Percentiles rank a stretch among this genome's conserved stretches.
phyloP scores from a whole-genome alignment of 140 eudicot species.

The Anethum foeniculum region DNA sequence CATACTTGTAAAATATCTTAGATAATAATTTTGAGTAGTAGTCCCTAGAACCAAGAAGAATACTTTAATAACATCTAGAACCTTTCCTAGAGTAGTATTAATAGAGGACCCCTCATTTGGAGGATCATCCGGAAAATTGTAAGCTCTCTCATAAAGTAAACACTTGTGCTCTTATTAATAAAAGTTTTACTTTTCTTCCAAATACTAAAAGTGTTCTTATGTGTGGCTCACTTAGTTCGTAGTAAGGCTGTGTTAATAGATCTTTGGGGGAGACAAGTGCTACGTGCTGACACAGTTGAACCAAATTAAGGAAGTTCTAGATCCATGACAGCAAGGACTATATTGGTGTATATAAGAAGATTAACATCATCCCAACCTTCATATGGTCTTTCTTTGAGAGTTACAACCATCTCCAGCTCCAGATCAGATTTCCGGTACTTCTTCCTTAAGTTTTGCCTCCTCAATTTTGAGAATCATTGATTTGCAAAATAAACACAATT shows the following conservation, averaged over 20 bases:
- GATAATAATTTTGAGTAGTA: not conserved
- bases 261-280: too few species aligned
- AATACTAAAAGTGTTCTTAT: not conserved
- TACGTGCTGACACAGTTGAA: too few species aligned
- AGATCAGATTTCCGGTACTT: not conserved
- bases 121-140: not conserved
- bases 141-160: not conserved
- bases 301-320: too few species aligned
- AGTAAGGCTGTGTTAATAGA: too few species aligned
- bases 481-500: not conserved
- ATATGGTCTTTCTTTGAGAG: not conserved
- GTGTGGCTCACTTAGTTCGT: not conserved
- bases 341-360: not conserved
- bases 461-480: too few species aligned
- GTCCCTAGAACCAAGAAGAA: not conserved
- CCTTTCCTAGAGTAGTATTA: not conserved
- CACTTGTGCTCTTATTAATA: not conserved
- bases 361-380: not conserved
- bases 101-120: not conserved
- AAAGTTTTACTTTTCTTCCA: not conserved
- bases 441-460: not conserved
- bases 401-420: not conserved
- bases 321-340: not conserved
- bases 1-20: too few species aligned
- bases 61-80: not conserved